Percentiles rank a stretch among this genome's conserved stretches.
phyloP scores from a whole-genome alignment of 495 filamentous ascomycete species.

The Usnea hakonensis region DNA sequence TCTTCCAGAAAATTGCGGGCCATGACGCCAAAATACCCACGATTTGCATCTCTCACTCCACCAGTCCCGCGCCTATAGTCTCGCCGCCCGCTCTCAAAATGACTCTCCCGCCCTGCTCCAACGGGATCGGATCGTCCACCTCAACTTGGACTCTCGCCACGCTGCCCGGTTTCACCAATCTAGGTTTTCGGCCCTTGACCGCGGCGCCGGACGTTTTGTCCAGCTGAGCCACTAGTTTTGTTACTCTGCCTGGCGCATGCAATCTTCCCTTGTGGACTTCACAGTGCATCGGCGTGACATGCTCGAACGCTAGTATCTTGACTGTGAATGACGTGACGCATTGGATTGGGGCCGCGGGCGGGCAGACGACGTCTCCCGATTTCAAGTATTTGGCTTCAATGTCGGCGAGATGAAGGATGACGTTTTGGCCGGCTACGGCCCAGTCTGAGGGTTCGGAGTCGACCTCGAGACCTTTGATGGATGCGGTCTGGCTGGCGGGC shows the following conservation, averaged over 20 bases:
- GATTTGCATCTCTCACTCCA: slow-evolving; percentile 47
- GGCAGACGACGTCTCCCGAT: slow-evolving; percentile 78
- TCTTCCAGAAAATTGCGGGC: neutral
- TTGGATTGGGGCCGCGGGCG: slow-evolving; percentile 55
- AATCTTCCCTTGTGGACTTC: slow-evolving; percentile 82
- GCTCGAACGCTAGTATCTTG: slow-evolving; percentile 84
- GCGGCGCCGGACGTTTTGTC: slow-evolving; percentile 61
- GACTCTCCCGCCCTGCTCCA: slow-evolving; percentile 70
- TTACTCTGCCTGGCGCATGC: slow-evolving; percentile 68
- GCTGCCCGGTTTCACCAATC: slow-evolving; percentile 64
- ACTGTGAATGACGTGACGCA: slow-evolving; percentile 62
- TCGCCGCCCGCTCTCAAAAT: slow-evolving; percentile 73
- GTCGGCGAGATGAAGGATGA: slow-evolving; percentile 71
- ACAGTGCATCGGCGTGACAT: slow-evolving; percentile 76
- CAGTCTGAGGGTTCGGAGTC: slow-evolving; percentile 67
- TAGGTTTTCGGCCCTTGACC: slow-evolving; percentile 72
- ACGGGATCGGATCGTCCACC: slow-evolving; percentile 64
- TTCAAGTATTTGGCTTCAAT: slow-evolving; percentile 78
- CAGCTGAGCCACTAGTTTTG: slow-evolving; percentile 57
- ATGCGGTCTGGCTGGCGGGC: slow-evolving; percentile 71
- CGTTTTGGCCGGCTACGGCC: slow-evolving; percentile 94
- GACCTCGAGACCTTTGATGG: slow-evolving; percentile 68
- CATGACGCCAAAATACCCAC: neutral
- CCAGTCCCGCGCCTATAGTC: slow-evolving; percentile 78
- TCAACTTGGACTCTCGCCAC: slow-evolving; percentile 63